Conservation (phyloP, 2,329 filamentous ascomycete species). For the Fusarium pseudograminearum region DNA sequence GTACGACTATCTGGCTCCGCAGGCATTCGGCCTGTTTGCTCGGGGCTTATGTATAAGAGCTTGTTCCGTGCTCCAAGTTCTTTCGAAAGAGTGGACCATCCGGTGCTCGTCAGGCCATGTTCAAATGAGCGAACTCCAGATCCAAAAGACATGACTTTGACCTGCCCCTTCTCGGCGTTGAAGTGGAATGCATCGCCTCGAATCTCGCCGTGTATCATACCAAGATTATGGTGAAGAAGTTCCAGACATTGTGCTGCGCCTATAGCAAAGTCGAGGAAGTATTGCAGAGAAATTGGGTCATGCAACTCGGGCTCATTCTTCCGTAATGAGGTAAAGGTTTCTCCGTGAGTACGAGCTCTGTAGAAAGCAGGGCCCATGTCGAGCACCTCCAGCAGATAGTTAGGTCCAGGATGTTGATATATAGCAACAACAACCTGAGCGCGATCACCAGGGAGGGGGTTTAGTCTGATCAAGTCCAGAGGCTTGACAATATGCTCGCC, state of each 20-base stretch:
- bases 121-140: conserved; percentile 90
- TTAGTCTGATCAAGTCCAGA: conserved; percentile 80
- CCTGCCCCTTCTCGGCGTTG: conserved; percentile 74
- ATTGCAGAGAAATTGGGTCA: conserved; percentile 75
- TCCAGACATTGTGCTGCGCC: conserved; percentile 88
- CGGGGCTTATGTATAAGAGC: conserved; percentile 90
- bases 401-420: conserved; percentile 81
- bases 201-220: conserved; percentile 90
- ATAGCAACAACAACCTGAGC: conserved; percentile 81
- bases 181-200: conserved; percentile 93
- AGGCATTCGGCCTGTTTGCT: conserved; percentile 93
- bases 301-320: conserved; percentile 62
- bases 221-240: conserved; percentile 88
- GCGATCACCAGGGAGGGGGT: conserved; percentile 75
- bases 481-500: conserved; percentile 83
- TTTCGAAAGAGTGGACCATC: conserved; percentile 85
- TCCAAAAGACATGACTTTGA: conserved; percentile 87
- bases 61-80: conserved; percentile 90
- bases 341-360: conserved; percentile 64
- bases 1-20: conserved; percentile 92
- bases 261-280: conserved; percentile 91
- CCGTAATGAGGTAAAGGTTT: conserved; percentile 60
- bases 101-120: conserved; percentile 85
- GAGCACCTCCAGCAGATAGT: conserved; percentile 77
- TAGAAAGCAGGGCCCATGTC: conserved; percentile 84